phyloP scores from a whole-genome alignment of 345 rosid species.

The Geranium rotundifolium region DNA sequence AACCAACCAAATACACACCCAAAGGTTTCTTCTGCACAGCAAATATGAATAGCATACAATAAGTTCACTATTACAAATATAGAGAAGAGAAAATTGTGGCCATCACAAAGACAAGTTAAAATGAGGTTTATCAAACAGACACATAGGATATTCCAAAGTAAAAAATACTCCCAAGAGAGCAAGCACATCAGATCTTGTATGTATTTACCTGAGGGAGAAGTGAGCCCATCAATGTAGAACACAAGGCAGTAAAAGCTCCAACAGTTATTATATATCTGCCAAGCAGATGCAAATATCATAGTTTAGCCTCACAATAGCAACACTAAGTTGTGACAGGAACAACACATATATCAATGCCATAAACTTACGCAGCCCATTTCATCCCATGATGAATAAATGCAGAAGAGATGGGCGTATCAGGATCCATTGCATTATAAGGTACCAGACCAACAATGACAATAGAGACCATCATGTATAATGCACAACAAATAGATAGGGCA shows the following conservation, averaged over 20 bases:
- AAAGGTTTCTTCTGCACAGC: too few relatives aligned
- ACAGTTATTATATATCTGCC: slow-evolving; percentile 64
- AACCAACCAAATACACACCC: too few relatives aligned
- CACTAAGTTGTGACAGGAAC: neutral
- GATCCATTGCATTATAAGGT: slow-evolving; percentile 91
- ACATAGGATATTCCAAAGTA: too few relatives aligned
- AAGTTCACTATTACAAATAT: too few relatives aligned
- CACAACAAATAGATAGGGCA: slow-evolving; percentile 80
- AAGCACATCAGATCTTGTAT: too few relatives aligned
- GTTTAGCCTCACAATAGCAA: too few relatives aligned
- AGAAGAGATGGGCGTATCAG: slow-evolving; percentile 95
- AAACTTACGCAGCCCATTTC: slow-evolving; percentile 96
- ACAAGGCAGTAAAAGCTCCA: slow-evolving; percentile 93
- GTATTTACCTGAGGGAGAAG: slow-evolving; percentile 84
- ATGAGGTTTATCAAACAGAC: too few relatives aligned
- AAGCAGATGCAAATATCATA: slow-evolving; percentile 6
- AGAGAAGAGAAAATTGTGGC: too few relatives aligned
- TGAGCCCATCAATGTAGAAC: slow-evolving; percentile 89
- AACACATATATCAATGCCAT: too few relatives aligned
- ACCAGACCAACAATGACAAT: slow-evolving; percentile 83
- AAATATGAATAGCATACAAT: too few relatives aligned
- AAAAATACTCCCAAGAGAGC: too few relatives aligned
- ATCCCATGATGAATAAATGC: slow-evolving; percentile 82
- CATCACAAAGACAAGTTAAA: too few relatives aligned
- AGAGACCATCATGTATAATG: slow-evolving; percentile 89